Evolutionary conservation across 1,284 basidiomycete genomes (phyloP).

Genomic region (Tilletia indica): DNA sequence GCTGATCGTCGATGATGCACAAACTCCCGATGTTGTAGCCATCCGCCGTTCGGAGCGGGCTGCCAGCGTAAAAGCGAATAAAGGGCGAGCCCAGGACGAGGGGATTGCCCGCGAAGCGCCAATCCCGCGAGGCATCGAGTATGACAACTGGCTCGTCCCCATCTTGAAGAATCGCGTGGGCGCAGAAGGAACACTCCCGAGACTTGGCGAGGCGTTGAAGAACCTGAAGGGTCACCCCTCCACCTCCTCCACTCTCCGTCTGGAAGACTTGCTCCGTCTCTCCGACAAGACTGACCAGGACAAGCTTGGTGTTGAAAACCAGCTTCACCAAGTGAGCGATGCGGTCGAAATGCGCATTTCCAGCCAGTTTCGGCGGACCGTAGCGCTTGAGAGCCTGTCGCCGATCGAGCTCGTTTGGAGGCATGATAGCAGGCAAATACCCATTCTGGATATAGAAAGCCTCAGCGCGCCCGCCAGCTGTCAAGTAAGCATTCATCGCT

Average conservation of each 20-base stretch:
- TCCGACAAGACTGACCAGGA: constrained; percentile 77
- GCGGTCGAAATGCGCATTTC: constrained; percentile 86
- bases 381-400: constrained; percentile 44
- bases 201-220: constrained; percentile 56
- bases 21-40: constrained; percentile 86
- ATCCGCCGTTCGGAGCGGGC: constrained; percentile 80
- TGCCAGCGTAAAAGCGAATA: constrained; percentile 86
- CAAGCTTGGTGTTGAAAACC: constrained; percentile 85
- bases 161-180: constrained; percentile 78
- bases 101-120: constrained; percentile 83
- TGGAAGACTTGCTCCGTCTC: constrained; percentile 80
- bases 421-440: constrained; percentile 45
- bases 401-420: constrained; percentile 43
- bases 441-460: constrained; percentile 43
- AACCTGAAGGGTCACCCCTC: constrained; percentile 27
- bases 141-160: constrained; percentile 84
- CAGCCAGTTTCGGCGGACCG: constrained; percentile 57
- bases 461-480: constrained; percentile 41
- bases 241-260: constrained; percentile 68
- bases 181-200: constrained; percentile 73
- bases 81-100: constrained; percentile 68
- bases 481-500: constrained; percentile 32
- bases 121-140: constrained; percentile 75
- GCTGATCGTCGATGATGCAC: constrained; percentile 80
- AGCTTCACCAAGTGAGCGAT: constrained; percentile 84